Conservation (phyloP, 331 rosid genomes). For the Pyrus hybrid region DNA sequence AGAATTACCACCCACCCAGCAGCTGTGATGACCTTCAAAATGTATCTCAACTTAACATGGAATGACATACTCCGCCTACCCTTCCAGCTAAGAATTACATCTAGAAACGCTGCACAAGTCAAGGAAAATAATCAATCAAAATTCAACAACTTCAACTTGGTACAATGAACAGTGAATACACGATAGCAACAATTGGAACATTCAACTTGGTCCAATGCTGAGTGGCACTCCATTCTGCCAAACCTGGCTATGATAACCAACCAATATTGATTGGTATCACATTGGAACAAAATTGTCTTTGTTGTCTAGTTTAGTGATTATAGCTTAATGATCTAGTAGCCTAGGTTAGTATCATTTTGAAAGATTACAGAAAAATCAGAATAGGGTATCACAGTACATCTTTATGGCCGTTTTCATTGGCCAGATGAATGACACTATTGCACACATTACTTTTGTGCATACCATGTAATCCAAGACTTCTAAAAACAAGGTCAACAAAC, state of each 20-base stretch:
- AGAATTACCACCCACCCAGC: conserved; percentile 91
- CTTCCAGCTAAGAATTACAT: conserved; percentile 89
- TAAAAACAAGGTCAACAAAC: background rate
- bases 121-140: background rate
- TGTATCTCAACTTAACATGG: conserved; percentile 68
- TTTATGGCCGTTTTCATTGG: background rate
- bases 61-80: conserved; percentile 70
- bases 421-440: background rate
- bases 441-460: background rate
- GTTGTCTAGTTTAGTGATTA: background rate
- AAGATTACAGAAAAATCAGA: background rate
- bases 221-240: background rate
- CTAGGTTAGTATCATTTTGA: background rate
- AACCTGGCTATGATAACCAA: background rate
- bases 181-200: background rate
- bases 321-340: background rate
- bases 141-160: background rate
- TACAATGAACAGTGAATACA: background rate
- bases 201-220: background rate
- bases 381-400: background rate
- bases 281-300: background rate
- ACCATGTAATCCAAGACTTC: background rate
- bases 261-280: background rate
- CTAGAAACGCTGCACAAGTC: conserved; percentile 69
- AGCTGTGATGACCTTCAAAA: conserved; percentile 79